Conservation (phyloP, 2,329 filamentous ascomycete species). For the Cordyceps farinosa region DNA sequence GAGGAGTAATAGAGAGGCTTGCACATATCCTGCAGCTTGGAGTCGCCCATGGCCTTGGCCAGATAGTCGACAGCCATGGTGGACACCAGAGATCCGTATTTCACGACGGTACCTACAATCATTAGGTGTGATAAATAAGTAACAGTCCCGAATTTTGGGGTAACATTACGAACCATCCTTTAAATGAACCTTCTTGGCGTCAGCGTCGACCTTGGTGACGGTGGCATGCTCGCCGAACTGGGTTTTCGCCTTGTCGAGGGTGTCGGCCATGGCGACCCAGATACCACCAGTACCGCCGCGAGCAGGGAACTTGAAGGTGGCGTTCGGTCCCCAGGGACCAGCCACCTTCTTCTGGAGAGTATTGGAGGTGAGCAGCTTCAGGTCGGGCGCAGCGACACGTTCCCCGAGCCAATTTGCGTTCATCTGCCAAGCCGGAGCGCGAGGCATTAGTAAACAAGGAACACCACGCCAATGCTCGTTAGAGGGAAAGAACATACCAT, state of each 20-base stretch:
- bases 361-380: slow-evolving; percentile 84
- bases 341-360: slow-evolving; percentile 86
- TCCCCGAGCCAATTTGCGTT: slow-evolving; percentile 93
- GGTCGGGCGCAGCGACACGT: slow-evolving; percentile 85
- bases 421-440: slow-evolving; percentile 57
- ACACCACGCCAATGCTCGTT: no score
- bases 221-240: slow-evolving; percentile 73
- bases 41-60: slow-evolving; percentile 76
- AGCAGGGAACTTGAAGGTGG: slow-evolving; percentile 90
- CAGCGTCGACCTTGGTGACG: slow-evolving; percentile 76
- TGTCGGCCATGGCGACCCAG: slow-evolving; percentile 90
- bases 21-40: slow-evolving; percentile 75
- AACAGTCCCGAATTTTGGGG: neutral
- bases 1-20: slow-evolving; percentile 96
- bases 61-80: slow-evolving; percentile 87
- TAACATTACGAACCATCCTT: slow-evolving; percentile 53
- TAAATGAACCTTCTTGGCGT: slow-evolving; percentile 71
- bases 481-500: slow-evolving; percentile 52
- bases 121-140: neutral
- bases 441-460: no score
- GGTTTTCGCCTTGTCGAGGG: slow-evolving; percentile 77
- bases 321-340: slow-evolving; percentile 90
- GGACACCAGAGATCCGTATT: slow-evolving; percentile 80
- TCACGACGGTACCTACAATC: slow-evolving; percentile 57
- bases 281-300: slow-evolving; percentile 88